phyloP scores from a whole-genome alignment of 164 flowering plant species.

The Protea cynaroides region DNA sequence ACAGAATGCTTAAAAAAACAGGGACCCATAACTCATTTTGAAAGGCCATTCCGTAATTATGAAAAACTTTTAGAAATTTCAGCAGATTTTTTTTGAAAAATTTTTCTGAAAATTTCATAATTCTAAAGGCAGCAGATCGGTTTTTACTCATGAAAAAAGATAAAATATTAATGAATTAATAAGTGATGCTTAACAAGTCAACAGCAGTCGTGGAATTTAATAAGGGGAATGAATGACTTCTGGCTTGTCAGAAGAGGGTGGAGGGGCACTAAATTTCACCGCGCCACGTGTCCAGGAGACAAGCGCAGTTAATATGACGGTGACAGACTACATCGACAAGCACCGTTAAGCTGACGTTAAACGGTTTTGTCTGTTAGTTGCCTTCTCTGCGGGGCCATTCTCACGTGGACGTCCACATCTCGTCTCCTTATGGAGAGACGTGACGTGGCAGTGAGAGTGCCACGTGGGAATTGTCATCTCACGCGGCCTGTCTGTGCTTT shows the following conservation, averaged over 20 bases:
- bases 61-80: too few species aligned
- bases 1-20: too few species aligned
- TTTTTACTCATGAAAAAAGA: too few species aligned
- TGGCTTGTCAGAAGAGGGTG: background rate
- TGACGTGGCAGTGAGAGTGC: constrained; percentile 10
- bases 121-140: too few species aligned
- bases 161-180: background rate
- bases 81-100: too few species aligned
- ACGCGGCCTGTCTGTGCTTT: constrained; percentile 22
- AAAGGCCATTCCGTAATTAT: too few species aligned
- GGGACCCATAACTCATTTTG: too few species aligned
- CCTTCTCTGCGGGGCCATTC: constrained; percentile 1
- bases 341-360: background rate
- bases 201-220: background rate
- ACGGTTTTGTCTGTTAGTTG: constrained; percentile 6
- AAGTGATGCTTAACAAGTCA: background rate
- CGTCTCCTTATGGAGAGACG: too few species aligned
- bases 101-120: too few species aligned
- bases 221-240: background rate
- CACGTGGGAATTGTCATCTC: constrained; percentile 15
- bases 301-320: constrained; percentile 6
- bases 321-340: background rate
- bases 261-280: background rate
- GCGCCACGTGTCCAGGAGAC: background rate
- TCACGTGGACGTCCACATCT: constrained; percentile 23